Conservation (phyloP, 176 grass and related monocot genomes). For the Paspalum vaginatum region DNA sequence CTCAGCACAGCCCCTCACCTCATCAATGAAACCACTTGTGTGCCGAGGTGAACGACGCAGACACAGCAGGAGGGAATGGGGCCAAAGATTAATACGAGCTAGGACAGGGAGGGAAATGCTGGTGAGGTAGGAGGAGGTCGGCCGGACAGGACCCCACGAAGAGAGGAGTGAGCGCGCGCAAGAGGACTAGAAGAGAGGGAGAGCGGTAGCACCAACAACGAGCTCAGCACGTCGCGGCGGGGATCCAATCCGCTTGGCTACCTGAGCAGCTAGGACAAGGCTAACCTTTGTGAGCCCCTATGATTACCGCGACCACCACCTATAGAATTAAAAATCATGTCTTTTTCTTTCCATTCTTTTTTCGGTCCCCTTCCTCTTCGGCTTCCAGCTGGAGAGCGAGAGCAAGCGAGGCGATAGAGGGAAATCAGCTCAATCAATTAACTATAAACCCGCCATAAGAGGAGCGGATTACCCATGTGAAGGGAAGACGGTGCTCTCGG, state of each 20-base stretch:
- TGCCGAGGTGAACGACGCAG: not conserved
- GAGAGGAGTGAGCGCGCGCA: not conserved
- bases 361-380: not conserved
- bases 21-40: constrained; percentile 25
- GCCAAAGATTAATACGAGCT: constrained; percentile 17
- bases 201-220: not conserved
- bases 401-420: not conserved
- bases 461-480: not conserved
- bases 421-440: not conserved
- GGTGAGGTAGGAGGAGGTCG: constrained; percentile 2
- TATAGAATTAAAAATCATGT: not conserved
- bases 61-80: not conserved
- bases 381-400: constrained; percentile 39
- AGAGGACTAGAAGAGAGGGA: not conserved
- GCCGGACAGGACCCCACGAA: constrained; percentile 22
- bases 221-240: constrained; percentile 36
- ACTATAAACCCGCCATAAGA: not conserved
- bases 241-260: constrained; percentile 26
- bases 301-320: constrained; percentile 38
- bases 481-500: constrained; percentile 13
- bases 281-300: constrained; percentile 40
- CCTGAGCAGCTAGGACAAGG: constrained; percentile 31
- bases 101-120: constrained; percentile 34
- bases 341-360: not conserved
- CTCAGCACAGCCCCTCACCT: constrained; percentile 27